Conservation (phyloP, 805 yeast genomes). For the Candida cerambycidarum region DNA sequence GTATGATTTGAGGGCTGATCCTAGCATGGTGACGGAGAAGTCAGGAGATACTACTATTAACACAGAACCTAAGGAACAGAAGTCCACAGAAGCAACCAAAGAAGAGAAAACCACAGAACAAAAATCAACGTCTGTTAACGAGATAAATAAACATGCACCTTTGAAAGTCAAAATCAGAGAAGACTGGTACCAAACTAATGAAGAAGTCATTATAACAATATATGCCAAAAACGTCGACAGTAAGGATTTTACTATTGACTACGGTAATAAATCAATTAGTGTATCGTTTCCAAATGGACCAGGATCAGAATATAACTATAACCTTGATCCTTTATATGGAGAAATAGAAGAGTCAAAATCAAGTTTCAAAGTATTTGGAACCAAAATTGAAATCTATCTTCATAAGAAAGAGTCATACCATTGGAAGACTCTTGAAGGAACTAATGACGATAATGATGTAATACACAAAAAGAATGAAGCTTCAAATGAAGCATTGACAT, state of each 20-base stretch:
- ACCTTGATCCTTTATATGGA: slow-evolving; percentile 52
- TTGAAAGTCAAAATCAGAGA: slow-evolving; percentile 36
- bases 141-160: slow-evolving; percentile 42
- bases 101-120: neutral
- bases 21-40: no score
- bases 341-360: slow-evolving; percentile 49
- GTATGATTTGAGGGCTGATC: slow-evolving; percentile 7
- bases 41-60: no score
- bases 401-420: slow-evolving; percentile 43
- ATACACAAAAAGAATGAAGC: slow-evolving; percentile 11
- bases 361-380: slow-evolving; percentile 53
- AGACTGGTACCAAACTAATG: slow-evolving; percentile 62
- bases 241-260: slow-evolving; percentile 44
- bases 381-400: slow-evolving; percentile 74
- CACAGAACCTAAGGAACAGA: neutral
- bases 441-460: slow-evolving; percentile 9
- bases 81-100: neutral
- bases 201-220: slow-evolving; percentile 60
- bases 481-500: slow-evolving; percentile 25
- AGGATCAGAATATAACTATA: slow-evolving; percentile 57
- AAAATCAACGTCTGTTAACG: slow-evolving; percentile 27
- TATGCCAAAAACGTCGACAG: slow-evolving; percentile 66
- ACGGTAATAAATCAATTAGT: slow-evolving; percentile 33
- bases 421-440: slow-evolving; percentile 56
- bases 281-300: slow-evolving; percentile 49